phyloP scores from a whole-genome alignment of 1,139 yeast genomes.

The Hansenula sp. region DNA sequence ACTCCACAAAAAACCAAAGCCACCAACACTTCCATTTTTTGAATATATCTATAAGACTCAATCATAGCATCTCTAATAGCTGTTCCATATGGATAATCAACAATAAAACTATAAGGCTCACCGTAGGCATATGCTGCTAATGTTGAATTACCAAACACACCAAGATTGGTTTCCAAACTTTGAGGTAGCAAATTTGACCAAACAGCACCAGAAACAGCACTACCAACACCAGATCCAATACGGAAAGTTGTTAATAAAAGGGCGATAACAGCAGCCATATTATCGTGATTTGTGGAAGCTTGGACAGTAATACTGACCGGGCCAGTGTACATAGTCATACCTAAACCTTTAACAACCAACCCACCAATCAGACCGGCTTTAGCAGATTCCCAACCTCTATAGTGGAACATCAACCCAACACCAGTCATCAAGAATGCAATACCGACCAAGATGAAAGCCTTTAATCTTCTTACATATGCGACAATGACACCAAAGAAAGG shows the following conservation, averaged over 20 bases:
- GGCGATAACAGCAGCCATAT: conserved; percentile 62
- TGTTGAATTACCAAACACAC: conserved; percentile 19
- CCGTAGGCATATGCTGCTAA: conserved; percentile 49
- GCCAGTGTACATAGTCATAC: conserved; percentile 70
- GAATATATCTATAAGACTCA: conserved; percentile 55
- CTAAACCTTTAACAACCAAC: conserved; percentile 63
- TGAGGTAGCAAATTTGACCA: conserved; percentile 49
- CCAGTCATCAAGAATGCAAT: conserved; percentile 50
- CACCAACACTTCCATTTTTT: conserved; percentile 51
- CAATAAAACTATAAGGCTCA: conserved; percentile 46
- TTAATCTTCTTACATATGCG: conserved; percentile 48
- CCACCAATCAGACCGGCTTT: conserved; percentile 63
- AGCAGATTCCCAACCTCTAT: conserved; percentile 48
- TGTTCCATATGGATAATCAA: conserved; percentile 52
- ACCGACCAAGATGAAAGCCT: conserved; percentile 60
- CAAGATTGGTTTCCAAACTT: conserved; percentile 11
- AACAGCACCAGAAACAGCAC: conserved; percentile 55
- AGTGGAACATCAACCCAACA: conserved; percentile 54
- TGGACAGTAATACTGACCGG: conserved; percentile 65
- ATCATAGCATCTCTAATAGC: conserved; percentile 56
- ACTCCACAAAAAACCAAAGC: conserved; percentile 57
- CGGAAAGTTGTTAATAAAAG: conserved; percentile 51
- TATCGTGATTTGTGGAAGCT: conserved; percentile 56
- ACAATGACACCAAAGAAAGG: conserved; percentile 59
- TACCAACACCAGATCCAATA: conserved; percentile 53